These are phyloP conservation scores for Magnolia changhungtana DNA, from an alignment of 164 flowering plant genomes.

Conservation along the genomic window DNA sequence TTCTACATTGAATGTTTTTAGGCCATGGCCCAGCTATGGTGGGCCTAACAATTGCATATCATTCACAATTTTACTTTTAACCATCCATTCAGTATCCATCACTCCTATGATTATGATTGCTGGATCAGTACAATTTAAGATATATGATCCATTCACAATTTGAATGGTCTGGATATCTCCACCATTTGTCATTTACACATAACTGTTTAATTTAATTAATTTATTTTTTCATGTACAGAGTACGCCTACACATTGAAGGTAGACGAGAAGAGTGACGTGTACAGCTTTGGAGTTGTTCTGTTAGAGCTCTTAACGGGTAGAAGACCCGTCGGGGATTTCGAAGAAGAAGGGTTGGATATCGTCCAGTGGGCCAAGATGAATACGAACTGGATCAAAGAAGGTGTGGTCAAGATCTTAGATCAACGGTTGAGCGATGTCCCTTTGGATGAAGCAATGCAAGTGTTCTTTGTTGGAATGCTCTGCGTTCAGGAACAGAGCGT, in stretches of 20 bases:
- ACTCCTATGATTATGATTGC: too few relatives aligned
- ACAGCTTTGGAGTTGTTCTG: conserved; percentile 79
- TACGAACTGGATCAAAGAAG: conserved; percentile 48
- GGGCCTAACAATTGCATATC: too few relatives aligned
- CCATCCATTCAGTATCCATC: too few relatives aligned
- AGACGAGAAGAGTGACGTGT: conserved; percentile 80
- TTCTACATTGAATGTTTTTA: too few relatives aligned
- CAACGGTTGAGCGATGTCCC: conserved; percentile 37
- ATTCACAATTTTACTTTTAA: too few relatives aligned
- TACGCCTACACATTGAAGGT: conserved; percentile 78
- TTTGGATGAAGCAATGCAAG: conserved; percentile 52
- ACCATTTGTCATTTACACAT: neutral
- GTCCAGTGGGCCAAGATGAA: conserved; percentile 61
- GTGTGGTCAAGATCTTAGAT: conserved; percentile 51
- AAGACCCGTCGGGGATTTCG: conserved; percentile 71
- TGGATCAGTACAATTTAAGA: too few relatives aligned
- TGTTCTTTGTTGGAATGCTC: conserved; percentile 62
- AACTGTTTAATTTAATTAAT: neutral
- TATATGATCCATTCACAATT: too few relatives aligned
- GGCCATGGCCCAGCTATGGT: too few relatives aligned
- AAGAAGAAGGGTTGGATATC: conserved; percentile 67
- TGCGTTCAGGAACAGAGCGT: conserved; percentile 62
- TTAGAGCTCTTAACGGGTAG: conserved; percentile 66
- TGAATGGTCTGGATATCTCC: too few relatives aligned
- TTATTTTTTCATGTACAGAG: conserved; percentile 34